Percentiles rank a stretch among this genome's conserved stretches.
These are phyloP conservation scores for Fusarium coicis DNA, from an alignment of 2,329 filamentous ascomycete genomes.

Conservation along the genomic window DNA sequence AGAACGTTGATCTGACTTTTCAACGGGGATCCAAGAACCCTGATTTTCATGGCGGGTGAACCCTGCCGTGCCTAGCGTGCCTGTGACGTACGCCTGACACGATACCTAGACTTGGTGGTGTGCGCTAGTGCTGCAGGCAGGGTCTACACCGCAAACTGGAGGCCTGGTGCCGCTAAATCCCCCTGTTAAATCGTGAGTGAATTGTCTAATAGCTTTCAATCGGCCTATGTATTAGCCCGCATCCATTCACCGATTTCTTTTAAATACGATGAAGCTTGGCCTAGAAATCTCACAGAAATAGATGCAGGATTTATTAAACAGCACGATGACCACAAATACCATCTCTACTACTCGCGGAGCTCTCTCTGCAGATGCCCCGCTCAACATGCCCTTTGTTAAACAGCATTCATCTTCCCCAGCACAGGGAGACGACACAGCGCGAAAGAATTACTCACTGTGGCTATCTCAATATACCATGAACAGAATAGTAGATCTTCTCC, in stretches of 20 bases:
- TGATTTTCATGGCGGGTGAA: background rate
- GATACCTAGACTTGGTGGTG: too few species aligned
- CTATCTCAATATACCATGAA: background rate
- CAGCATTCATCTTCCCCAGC: background rate
- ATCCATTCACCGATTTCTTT: background rate
- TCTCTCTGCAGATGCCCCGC: background rate
- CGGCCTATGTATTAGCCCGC: background rate
- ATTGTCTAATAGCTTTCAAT: background rate
- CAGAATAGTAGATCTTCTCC: background rate
- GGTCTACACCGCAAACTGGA: background rate
- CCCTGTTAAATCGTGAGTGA: background rate
- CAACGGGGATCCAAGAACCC: background rate
- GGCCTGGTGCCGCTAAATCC: background rate
- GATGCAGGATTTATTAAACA: rapidly evolving
- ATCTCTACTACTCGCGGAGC: too few species aligned
- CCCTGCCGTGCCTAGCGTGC: background rate
- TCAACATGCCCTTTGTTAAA: background rate
- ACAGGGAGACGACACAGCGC: background rate
- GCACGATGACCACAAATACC: background rate
- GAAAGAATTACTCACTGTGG: background rate
- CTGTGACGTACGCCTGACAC: background rate
- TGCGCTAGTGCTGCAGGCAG: background rate
- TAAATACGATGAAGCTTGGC: background rate
- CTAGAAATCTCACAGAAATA: background rate
- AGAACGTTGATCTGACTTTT: background rate